Evolutionary conservation across 768 basidiomycete species (phyloP), one percentile per base, ranked within the genome.

Genomic region (Boletus tomentosulus): DNA sequence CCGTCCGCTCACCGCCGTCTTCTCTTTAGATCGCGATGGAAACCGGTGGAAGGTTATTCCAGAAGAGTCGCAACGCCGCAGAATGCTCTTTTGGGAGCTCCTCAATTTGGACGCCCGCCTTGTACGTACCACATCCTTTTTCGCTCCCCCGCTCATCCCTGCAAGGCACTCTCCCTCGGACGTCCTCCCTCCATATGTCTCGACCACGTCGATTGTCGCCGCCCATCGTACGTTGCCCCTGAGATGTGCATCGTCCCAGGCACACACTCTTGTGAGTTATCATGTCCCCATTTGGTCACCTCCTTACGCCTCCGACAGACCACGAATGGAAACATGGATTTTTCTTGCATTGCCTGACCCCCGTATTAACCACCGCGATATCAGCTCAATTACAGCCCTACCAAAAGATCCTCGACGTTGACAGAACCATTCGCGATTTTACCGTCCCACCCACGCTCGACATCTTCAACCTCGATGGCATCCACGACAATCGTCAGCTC

Each of bases 21-120:
- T 52, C 54, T 60, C 55, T 15, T 65, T 65, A 89, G 87, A 89
- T 73, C 83, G 86, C 51, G 84, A 87, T 66, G 76, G 78, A 38
- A 79, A 82, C 46, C 76, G 83, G 62, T 68, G 79, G 56, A 85
- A 85, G 63, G 74, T 81, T 43, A 83, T 87, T 33, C 86, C 86
- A 43, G 86, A 88, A 65, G 86, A 87, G 63, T 76, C 84, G 39
- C 85, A 88, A 62, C 81, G 80, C 59, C 83, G 85, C 45, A 75
- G 83, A 44, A 79, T 81, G 47, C 77, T 88, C 43, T 85, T 87
- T 65, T 89, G 87, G 87, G 85, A 87, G 66, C 72, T 88, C 59
- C 74, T 87, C 50, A 83, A 84, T 64, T 71, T 87, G 67, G 87
- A 89, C 61, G 71, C 73, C 46, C 83, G 84, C 54, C 75, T 86